Evolutionary conservation across 805 yeast species (phyloP).

Genomic region (Diddensiella transvaalensis): DNA sequence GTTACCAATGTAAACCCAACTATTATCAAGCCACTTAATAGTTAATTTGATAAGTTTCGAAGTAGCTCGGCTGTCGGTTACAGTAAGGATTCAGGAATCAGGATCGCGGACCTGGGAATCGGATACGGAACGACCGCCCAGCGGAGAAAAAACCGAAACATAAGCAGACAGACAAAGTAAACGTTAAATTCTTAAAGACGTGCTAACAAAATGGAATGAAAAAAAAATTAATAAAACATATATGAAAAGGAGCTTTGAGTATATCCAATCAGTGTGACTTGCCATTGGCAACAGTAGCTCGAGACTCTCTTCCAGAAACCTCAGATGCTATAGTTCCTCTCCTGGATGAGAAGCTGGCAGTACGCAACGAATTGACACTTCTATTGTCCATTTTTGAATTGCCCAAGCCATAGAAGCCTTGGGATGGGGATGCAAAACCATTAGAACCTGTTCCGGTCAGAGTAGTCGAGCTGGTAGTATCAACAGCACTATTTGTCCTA

Average conservation of each 20-base stretch:
- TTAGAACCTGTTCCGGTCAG: background rate
- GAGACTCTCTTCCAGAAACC: background rate
- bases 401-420: background rate
- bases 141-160: no score
- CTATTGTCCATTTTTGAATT: background rate
- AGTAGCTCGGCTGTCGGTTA: no score
- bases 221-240: no score
- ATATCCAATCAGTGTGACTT: background rate
- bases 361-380: background rate
- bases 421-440: background rate
- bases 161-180: no score
- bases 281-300: background rate
- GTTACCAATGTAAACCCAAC: no score
- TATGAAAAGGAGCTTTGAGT: no score
- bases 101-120: no score
- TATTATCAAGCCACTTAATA: no score
- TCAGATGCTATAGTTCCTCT: slow-evolving; percentile 1
- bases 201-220: background rate
- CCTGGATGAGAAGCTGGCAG: slow-evolving; percentile 1
- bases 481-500: background rate
- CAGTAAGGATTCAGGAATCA: no score
- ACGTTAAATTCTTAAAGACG: background rate
- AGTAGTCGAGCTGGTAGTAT: background rate
- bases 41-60: no score
- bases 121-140: no score